A percentile compares a stretch with the other conserved stretches of the same genome.
These are phyloP conservation scores for Syncephalastrum contaminatum DNA, from an alignment of 371 early-diverging fungal species.

Conservation along the genomic window DNA sequence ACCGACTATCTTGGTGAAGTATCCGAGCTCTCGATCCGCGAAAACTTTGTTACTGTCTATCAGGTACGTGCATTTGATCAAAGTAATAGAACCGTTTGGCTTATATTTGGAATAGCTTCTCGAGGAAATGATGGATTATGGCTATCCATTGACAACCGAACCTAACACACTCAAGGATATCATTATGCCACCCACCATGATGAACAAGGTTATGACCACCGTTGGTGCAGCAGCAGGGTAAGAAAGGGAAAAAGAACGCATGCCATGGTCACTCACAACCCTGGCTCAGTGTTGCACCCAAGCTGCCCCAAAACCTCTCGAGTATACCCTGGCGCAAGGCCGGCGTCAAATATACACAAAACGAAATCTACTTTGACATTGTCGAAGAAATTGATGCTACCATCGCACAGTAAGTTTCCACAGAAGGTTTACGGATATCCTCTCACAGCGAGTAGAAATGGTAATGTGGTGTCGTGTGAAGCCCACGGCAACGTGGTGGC, in stretches of 20 bases:
- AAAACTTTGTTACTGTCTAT: slow-evolving; percentile 92
- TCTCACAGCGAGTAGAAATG: slow-evolving; percentile 47
- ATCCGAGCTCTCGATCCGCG: slow-evolving; percentile 80
- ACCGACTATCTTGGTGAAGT: slow-evolving; percentile 81
- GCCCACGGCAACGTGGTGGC: slow-evolving; percentile 79
- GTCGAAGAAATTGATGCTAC: slow-evolving; percentile 87
- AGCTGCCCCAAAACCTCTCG: slow-evolving; percentile 62
- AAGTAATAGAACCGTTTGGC: not conserved
- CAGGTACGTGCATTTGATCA: slow-evolving; percentile 47
- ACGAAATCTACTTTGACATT: slow-evolving; percentile 93
- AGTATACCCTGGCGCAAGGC: slow-evolving; percentile 85
- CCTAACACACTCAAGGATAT: slow-evolving; percentile 81
- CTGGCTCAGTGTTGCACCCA: slow-evolving; percentile 39
- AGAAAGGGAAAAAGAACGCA: not conserved
- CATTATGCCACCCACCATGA: slow-evolving; percentile 86
- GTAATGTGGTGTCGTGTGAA: slow-evolving; percentile 73
- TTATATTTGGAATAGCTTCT: slow-evolving; percentile 54
- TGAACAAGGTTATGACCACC: slow-evolving; percentile 82
- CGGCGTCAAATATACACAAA: slow-evolving; percentile 87
- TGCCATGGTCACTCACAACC: no score
- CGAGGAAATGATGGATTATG: slow-evolving; percentile 93
- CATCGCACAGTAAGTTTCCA: slow-evolving; percentile 62
- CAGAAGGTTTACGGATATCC: not conserved
- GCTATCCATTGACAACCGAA: slow-evolving; percentile 86
- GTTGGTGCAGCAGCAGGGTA: slow-evolving; percentile 73